Conservation (phyloP, 306 rosid species). For the Leucaena leucocephala region DNA sequence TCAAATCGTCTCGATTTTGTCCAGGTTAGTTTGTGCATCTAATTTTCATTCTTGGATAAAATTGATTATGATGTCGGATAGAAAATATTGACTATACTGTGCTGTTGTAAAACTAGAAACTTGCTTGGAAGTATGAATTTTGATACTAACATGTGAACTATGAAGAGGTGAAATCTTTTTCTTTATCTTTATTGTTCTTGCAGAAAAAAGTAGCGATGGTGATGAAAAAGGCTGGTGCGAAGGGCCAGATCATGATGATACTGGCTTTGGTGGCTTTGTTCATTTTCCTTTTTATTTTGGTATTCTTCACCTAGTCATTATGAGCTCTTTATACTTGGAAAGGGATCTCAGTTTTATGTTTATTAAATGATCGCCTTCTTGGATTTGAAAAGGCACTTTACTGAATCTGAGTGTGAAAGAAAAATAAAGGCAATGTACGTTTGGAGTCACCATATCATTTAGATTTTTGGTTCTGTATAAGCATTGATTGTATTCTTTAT, state of each 20-base stretch:
- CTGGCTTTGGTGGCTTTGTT: constrained; percentile 52
- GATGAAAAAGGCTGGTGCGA: constrained; percentile 93
- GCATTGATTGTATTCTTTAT: background rate
- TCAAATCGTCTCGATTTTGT: constrained; percentile 95
- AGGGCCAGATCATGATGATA: constrained; percentile 61
- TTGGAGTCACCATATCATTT: constrained; percentile 8
- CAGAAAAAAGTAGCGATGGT: constrained; percentile 96
- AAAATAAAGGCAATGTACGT: constrained; percentile 23
- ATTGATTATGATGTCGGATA: background rate
- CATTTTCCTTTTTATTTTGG: constrained; percentile 85
- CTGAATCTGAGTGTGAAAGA: constrained; percentile 36
- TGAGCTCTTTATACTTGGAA: constrained; percentile 38
- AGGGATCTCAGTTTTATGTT: constrained; percentile 22
- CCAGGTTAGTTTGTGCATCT: constrained; percentile 69
- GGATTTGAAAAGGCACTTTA: constrained; percentile 29
- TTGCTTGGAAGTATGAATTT: constrained; percentile 6
- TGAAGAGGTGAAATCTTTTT: constrained; percentile 34
- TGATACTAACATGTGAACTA: background rate
- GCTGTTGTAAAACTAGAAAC: background rate
- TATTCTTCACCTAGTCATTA: constrained; percentile 74
- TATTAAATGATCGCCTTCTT: constrained; percentile 12
- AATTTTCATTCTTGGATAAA: constrained; percentile 25
- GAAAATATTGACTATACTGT: background rate
- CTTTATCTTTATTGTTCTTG: constrained; percentile 34
- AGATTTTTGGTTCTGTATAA: constrained; percentile 37